Base-by-base conservation (phyloP, 768 basidiomycete genomes). In the Naematelia encephala region DNA sequence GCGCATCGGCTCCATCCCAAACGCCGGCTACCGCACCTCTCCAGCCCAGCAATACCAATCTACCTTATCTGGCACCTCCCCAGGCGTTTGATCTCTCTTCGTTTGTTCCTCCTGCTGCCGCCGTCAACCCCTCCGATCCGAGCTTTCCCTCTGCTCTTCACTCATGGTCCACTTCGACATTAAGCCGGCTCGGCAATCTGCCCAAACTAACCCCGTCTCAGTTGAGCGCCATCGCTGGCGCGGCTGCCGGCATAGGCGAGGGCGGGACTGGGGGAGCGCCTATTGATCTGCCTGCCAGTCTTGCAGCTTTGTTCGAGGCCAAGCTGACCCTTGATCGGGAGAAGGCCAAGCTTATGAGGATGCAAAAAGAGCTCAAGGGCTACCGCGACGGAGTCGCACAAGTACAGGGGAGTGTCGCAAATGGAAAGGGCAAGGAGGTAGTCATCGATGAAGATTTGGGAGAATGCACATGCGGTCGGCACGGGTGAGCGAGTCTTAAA, bases 301-400 rank as follows among this genome's bases (percentile, higher is more conserved):
- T 74, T 22, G 72, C 72, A 2, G 72, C 72, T n/a, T 50, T 74
- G 13, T 74, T 74, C 62, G 72, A 74, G 42, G 72, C 72, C 16
- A 74, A 74, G 45, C 48, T 74, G 27, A 74, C 69, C 2, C 54
- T 74, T 44, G 72, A 74, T 62, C 56, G 72, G 42, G 72, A 74
- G 47, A 74, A 74, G 60, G 72, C 72, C 16, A 74, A 74, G 53
- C 46, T 74, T 45, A 50, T 74, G 21, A 54, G 63, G 30, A 74
- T 74, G 72, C 72, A 74, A 51, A 68, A 69, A 49, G 72, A 74
- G 61, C 53, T 74, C 11, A 70, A 70, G 47, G 69, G 69, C 27
- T 71, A 74, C 49, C 56, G 59, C 34, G 68, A 69, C 28, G 62
- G 62, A 5, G 58, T 62, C 14, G 61, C 56, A 4, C 51, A 42